These are phyloP conservation scores for Colletotrichum spaethianum DNA, from an alignment of 2,329 filamentous ascomycete genomes.

Conservation along the genomic window DNA sequence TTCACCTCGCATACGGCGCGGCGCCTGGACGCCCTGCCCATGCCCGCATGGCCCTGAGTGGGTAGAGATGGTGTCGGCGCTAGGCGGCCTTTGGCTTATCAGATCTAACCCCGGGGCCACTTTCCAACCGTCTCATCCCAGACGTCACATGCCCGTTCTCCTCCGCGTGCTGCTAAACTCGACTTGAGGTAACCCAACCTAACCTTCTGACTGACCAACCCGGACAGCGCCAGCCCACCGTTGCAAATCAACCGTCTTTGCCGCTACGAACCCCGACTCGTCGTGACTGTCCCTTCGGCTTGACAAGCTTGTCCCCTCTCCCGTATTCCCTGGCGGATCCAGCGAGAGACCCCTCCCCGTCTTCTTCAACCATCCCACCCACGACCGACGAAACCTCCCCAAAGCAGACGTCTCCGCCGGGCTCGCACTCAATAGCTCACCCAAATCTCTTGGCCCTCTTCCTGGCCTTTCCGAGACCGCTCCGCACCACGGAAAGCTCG, in stretches of 20 bases:
- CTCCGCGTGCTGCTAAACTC: slow-evolving; percentile 31
- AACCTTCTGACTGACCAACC: slow-evolving; percentile 20
- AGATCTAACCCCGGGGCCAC: slow-evolving; percentile 34
- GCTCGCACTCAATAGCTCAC: slow-evolving; percentile 1
- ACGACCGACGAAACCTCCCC: slow-evolving; percentile 30
- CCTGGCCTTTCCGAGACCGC: slow-evolving; percentile 34
- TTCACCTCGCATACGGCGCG: slow-evolving; percentile 11
- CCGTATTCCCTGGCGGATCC: slow-evolving; percentile 16
- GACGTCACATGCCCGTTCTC: slow-evolving; percentile 36
- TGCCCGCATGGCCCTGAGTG: slow-evolving; percentile 34
- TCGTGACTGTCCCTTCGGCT: slow-evolving; percentile 11
- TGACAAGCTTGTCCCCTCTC: background rate
- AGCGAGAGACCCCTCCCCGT: background rate
- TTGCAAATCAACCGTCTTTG: slow-evolving; percentile 5
- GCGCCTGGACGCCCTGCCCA: slow-evolving; percentile 22
- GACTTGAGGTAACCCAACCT: slow-evolving; percentile 12
- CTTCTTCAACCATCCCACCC: slow-evolving; percentile 10
- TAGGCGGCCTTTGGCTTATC: slow-evolving; percentile 38
- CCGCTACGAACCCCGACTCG: slow-evolving; percentile 32
- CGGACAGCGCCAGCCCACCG: slow-evolving; percentile 8
- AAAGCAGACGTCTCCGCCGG: slow-evolving; percentile 32
- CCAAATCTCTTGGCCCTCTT: slow-evolving; percentile 25
- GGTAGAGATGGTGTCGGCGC: slow-evolving; percentile 12
- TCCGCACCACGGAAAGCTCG: slow-evolving; percentile 23
- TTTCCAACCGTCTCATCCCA: slow-evolving; percentile 37